Evolutionary conservation across 176 grass and related monocot genomes (phyloP).

Genomic region (Hsuehochloa calcarea): DNA sequence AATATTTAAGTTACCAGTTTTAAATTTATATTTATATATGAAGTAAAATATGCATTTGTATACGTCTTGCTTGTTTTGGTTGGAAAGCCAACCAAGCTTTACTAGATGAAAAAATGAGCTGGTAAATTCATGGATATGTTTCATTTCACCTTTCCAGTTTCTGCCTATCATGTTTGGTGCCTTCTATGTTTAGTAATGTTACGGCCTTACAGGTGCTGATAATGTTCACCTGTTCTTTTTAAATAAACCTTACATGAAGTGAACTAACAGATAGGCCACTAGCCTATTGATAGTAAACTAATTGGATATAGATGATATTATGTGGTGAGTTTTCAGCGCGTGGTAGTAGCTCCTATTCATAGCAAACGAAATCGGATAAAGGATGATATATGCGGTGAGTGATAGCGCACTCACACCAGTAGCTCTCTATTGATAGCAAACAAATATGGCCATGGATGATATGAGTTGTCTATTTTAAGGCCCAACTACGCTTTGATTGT

Average conservation of each 20-base stretch:
- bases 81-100: background rate
- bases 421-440: constrained; percentile 27
- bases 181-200: background rate
- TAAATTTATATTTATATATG: background rate
- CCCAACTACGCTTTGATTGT: background rate
- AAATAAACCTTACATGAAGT: background rate
- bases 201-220: too few relatives aligned
- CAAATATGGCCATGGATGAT: background rate
- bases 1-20: background rate
- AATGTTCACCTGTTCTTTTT: background rate
- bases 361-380: constrained; percentile 11
- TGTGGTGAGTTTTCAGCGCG: constrained; percentile 17
- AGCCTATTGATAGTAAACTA: constrained; percentile 43
- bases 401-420: background rate
- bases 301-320: constrained; percentile 33
- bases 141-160: background rate
- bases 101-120: background rate
- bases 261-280: background rate
- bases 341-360: constrained; percentile 3
- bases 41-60: background rate
- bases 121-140: background rate
- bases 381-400: background rate
- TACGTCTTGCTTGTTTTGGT: too few relatives aligned
- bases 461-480: constrained; percentile 30
- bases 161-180: background rate